Conservation (phyloP, 2,329 filamentous ascomycete species). For the Microdochium bolleyi region DNA sequence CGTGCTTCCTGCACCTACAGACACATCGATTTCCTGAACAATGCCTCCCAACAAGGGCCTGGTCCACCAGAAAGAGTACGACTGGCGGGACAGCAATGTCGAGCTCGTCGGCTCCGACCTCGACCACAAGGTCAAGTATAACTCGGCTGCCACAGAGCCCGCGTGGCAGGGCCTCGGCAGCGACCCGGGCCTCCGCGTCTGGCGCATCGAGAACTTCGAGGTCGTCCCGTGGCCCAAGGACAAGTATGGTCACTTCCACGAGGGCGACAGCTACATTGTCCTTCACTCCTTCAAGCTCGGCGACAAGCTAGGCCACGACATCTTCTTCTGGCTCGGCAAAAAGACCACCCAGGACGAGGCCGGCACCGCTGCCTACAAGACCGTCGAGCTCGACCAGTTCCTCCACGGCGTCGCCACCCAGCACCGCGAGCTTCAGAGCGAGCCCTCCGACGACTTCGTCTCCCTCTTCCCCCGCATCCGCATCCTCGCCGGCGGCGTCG, state of each 20-base stretch:
- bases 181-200: slow-evolving; percentile 47
- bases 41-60: slow-evolving; percentile 57
- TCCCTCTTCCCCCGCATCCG: slow-evolving; percentile 50
- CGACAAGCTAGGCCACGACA: slow-evolving; percentile 48
- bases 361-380: slow-evolving; percentile 63
- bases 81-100: slow-evolving; percentile 62
- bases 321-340: slow-evolving; percentile 63
- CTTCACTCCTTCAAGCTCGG: slow-evolving; percentile 50
- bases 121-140: slow-evolving; percentile 61
- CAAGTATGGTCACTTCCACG: slow-evolving; percentile 52
- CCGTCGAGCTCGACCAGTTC: slow-evolving; percentile 62
- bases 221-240: slow-evolving; percentile 53
- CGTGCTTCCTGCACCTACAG: too few species aligned
- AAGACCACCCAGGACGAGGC: slow-evolving; percentile 63
- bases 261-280: slow-evolving; percentile 62
- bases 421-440: slow-evolving; percentile 54
- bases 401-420: slow-evolving; percentile 53
- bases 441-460: slow-evolving; percentile 52
- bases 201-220: slow-evolving; percentile 61
- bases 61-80: slow-evolving; percentile 55
- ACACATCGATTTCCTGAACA: slow-evolving; percentile 7
- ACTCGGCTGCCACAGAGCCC: slow-evolving; percentile 55
- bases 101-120: slow-evolving; percentile 56
- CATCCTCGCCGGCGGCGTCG: slow-evolving; percentile 53
- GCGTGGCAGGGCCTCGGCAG: slow-evolving; percentile 57